Conservation (phyloP, 1,284 basidiomycete species). For the Puccinia novopanici region DNA sequence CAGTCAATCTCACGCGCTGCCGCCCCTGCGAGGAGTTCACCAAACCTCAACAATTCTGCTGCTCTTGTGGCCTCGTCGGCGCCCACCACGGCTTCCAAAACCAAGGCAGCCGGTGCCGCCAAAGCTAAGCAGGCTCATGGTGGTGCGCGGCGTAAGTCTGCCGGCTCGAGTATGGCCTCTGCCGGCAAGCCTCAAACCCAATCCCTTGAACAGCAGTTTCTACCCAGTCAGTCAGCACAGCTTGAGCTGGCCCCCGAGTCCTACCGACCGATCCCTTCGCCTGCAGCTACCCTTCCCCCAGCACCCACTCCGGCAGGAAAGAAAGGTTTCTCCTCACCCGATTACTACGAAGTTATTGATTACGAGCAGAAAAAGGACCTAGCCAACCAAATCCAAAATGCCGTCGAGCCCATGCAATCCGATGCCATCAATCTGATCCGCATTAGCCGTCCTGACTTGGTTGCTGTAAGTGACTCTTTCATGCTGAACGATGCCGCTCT, state of each 20-base stretch:
- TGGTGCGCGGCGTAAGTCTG: too few species aligned
- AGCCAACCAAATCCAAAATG: too few species aligned
- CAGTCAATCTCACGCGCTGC: constrained; percentile 22
- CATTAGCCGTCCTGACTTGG: constrained; percentile 72
- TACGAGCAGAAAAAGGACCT: constrained; percentile 97
- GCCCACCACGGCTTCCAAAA: constrained; percentile 1
- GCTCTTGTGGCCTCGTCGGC: neutral
- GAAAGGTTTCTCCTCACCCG: constrained; percentile 17
- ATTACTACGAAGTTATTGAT: constrained; percentile 71
- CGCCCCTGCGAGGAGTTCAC: constrained; percentile 10
- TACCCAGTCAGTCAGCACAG: constrained; percentile 9
- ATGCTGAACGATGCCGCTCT: too few species aligned
- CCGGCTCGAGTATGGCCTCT: neutral
- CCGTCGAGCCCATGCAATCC: too few species aligned
- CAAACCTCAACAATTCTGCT: constrained; percentile 10
- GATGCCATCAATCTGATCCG: constrained; percentile 90
- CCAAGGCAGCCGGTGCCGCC: neutral
- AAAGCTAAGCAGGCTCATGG: constrained; percentile 7
- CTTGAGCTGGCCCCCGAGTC: constrained; percentile 15
- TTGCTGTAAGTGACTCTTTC: constrained; percentile 70
- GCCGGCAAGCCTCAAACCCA: constrained; percentile 13
- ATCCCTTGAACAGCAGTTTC: constrained; percentile 10
- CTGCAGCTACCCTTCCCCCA: constrained; percentile 54
- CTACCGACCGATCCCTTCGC: constrained; percentile 52
- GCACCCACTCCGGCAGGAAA: too few species aligned